Conservation (phyloP, 352 stramenopile species). For the Globisporangium spiculum region DNA sequence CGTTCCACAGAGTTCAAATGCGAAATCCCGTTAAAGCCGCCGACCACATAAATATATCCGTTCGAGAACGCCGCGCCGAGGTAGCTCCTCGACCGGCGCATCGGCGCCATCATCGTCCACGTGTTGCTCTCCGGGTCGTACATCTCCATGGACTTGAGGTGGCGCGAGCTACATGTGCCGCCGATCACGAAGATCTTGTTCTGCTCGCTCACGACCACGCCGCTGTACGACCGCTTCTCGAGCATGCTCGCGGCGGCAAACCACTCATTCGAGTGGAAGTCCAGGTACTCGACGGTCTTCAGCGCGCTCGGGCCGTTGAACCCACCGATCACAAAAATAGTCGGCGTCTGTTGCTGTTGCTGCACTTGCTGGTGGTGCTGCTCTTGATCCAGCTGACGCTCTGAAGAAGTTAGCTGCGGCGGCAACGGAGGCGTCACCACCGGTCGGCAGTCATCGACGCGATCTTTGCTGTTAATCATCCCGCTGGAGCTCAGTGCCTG, state of each 20-base stretch:
- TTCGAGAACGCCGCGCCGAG: constrained; percentile 44
- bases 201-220: constrained; percentile 42
- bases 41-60: constrained; percentile 59
- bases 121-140: constrained; percentile 52
- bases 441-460: constrained; percentile 8
- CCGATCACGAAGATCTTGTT: constrained; percentile 62
- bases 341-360: constrained; percentile 28
- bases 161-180: constrained; percentile 50
- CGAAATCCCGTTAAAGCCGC: constrained; percentile 67
- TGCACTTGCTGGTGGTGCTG: constrained; percentile 13
- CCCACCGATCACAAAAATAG: constrained; percentile 67
- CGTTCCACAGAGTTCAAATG: constrained; percentile 58
- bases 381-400: background rate
- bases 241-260: constrained; percentile 47
- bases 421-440: background rate
- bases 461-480: constrained; percentile 44
- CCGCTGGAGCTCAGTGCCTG: constrained; percentile 22
- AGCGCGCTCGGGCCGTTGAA: constrained; percentile 60
- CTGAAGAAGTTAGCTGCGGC: background rate
- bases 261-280: constrained; percentile 64
- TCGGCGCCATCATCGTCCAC: constrained; percentile 50
- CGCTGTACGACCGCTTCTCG: constrained; percentile 59
- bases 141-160: constrained; percentile 57
- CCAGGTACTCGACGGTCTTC: constrained; percentile 60
- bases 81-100: constrained; percentile 62